A percentile compares a stretch with the other conserved stretches of the same genome.
Conservation (phyloP, 495 filamentous ascomycete species). For the Lasiosphaeris hirsuta region DNA sequence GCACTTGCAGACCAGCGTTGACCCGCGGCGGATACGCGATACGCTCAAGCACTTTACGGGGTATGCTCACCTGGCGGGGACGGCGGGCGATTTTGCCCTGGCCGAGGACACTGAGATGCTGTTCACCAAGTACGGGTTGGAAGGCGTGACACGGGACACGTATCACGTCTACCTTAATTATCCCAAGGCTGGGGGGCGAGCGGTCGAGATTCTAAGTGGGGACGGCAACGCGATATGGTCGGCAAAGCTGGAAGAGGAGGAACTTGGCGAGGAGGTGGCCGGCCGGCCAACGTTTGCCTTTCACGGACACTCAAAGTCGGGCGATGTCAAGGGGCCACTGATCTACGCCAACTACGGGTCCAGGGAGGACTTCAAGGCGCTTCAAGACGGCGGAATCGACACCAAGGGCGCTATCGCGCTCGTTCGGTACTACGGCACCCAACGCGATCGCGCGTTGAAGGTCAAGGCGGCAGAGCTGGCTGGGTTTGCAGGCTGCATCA, state of each 20-base stretch:
- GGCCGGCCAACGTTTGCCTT: conserved; percentile 68
- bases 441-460: conserved; percentile 70
- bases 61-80: conserved; percentile 86
- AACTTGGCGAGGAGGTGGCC: conserved; percentile 48
- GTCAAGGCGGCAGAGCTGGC: conserved; percentile 84
- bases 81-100: conserved; percentile 79
- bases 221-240: conserved; percentile 72
- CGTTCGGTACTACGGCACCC: conserved; percentile 74
- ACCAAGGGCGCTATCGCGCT: conserved; percentile 78
- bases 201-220: conserved; percentile 67
- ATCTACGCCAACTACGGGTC: conserved; percentile 94
- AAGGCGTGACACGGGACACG: conserved; percentile 66
- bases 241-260: conserved; percentile 78
- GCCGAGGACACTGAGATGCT: conserved; percentile 75
- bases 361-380: conserved; percentile 69
- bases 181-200: conserved; percentile 69
- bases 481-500: conserved; percentile 81
- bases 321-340: conserved; percentile 86
- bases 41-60: conserved; percentile 68
- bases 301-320: conserved; percentile 84
- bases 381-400: conserved; percentile 68
- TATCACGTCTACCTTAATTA: conserved; percentile 93
- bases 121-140: conserved; percentile 66
- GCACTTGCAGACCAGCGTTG: conserved; percentile 66
- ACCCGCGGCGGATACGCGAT: conserved; percentile 63